Conservation (phyloP, 768 basidiomycete genomes). For the Cystobasidium ongulense region DNA sequence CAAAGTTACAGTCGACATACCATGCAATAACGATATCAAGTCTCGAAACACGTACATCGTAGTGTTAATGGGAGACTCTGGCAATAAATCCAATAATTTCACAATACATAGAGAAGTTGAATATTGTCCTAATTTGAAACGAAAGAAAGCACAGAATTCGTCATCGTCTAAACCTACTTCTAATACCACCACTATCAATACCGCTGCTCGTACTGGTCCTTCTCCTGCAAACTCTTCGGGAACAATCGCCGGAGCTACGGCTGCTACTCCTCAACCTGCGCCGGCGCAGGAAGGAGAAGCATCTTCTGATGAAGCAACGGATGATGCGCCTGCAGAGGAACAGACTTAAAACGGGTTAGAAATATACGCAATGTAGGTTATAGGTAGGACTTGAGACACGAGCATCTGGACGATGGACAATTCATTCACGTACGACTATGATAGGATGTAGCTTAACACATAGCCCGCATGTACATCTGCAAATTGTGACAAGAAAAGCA, state of each 20-base stretch:
- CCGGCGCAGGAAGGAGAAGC: neutral
- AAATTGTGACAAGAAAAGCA: no score
- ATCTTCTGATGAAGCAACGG: no score
- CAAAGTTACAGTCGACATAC: slow-evolving; percentile 20
- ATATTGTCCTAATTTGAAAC: slow-evolving; percentile 7
- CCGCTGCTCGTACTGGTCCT: neutral
- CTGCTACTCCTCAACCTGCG: neutral
- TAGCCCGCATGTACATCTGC: no score
- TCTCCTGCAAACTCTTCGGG: neutral
- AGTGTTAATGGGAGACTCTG: slow-evolving; percentile 28
- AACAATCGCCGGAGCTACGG: neutral
- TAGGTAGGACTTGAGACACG: no score
- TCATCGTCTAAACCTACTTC: neutral
- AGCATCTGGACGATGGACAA: neutral
- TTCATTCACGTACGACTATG: neutral
- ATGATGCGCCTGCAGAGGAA: no score
- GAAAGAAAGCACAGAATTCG: neutral
- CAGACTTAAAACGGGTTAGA: no score
- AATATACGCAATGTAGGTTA: no score
- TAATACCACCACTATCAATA: neutral
- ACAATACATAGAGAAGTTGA: slow-evolving; percentile 8
- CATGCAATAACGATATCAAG: slow-evolving; percentile 23
- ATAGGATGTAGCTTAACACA: no score
- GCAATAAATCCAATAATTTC: slow-evolving; percentile 16
- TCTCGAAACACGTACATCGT: slow-evolving; percentile 16